Evolutionary conservation across 176 grass and related monocot genomes (phyloP), one percentile per base, ranked within the genome.

Genomic region (Lolium multiflorum): DNA sequence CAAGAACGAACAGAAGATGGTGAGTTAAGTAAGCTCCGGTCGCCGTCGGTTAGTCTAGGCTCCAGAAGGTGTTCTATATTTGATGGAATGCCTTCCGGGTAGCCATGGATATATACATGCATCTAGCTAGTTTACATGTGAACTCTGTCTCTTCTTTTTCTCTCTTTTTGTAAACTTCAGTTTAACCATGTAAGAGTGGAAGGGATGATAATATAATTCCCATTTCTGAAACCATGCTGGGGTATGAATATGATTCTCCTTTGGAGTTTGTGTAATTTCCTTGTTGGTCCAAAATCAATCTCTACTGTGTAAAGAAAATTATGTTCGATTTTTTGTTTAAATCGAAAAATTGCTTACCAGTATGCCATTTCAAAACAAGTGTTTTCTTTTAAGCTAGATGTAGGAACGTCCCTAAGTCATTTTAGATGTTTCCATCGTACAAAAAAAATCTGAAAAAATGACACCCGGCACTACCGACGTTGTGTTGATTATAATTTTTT

Each of bases 1-100:
- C 74, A 91, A 51, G 82, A 88, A 83, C 20, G 89, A 93, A 44
- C 77, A 90, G 18, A 71, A 90, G 7, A 50, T 21, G 11, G 52
- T 75, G 72, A 81, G 51, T 4, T 75, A 26, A 74, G 16, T 52
- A 13, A 52, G 46, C 71, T 74, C 71, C 3, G 7, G 31, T 26
- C n/a, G 21, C 49, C 17, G 72, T 26, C 47, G 54, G 66, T 49
- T 21, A 17, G 49, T 20, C 37, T 11, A 18, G 31, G 18, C 21
- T 66, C 77, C 51, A 71, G 85, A 65, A 84, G 81, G 74, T 41
- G 21, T 80, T 88, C 43, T 62, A 81, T 76, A 81, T 91, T 91
- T 76, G 35, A 78, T 85, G 81, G n/a, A 80, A 88, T 70, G 22
- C 69, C 82, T 88, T 72, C 70, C 77, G 71, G 70, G 54, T 85